A percentile compares a stretch with the other conserved stretches of the same genome.
Conservation (phyloP, 768 basidiomycete species). For the Dioszegia aurantiaca region DNA sequence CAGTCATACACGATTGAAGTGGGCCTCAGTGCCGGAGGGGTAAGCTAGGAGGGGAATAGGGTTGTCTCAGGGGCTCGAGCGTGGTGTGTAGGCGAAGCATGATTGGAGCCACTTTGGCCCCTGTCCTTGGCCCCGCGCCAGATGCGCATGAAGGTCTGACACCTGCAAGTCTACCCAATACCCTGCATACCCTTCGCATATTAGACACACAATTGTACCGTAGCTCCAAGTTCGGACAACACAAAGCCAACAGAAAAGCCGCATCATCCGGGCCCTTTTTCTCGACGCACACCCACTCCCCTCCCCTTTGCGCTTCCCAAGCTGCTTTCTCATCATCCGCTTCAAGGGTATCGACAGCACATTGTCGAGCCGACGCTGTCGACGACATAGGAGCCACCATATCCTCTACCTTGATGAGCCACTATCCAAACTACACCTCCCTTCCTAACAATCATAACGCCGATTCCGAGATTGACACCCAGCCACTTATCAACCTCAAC, state of each 20-base stretch:
- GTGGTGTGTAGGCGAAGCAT: no score
- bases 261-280: neutral
- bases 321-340: neutral
- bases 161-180: no score
- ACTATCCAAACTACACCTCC: constrained; percentile 11
- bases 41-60: no score
- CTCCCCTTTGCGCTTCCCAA: neutral
- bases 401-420: constrained; percentile 11
- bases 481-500: neutral
- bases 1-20: no score
- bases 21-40: neutral
- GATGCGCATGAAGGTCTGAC: no score
- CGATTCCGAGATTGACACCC: constrained; percentile 10
- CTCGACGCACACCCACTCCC: no score
- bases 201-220: no score
- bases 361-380: neutral
- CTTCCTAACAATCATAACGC: constrained; percentile 13
- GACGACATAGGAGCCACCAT: neutral
- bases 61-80: no score
- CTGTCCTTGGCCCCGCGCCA: no score
- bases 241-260: neutral
- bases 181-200: no score
- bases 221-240: neutral
- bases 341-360: no score
- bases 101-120: no score